phyloP scores from a whole-genome alignment of 148 eudicot genomes.

The Rhododendron mucronatum region DNA sequence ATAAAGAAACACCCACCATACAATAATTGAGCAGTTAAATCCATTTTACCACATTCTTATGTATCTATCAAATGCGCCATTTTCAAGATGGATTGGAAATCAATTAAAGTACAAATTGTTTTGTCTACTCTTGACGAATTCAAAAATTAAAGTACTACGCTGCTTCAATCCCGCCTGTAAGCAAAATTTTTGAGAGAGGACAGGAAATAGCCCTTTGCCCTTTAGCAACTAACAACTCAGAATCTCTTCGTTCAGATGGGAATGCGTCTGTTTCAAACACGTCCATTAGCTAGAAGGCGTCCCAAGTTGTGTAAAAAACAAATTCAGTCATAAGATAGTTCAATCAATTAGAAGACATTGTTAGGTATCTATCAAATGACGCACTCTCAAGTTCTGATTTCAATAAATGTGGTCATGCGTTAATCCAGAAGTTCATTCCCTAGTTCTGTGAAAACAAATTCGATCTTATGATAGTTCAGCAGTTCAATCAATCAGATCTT shows the following conservation, averaged over 20 bases:
- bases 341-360: neutral
- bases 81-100: neutral
- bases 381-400: neutral
- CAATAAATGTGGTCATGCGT: neutral
- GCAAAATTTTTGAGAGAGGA: neutral
- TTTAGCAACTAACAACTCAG: too few relatives aligned
- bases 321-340: neutral
- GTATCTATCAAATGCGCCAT: neutral
- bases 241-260: too few relatives aligned
- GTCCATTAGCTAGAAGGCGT: neutral
- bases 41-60: neutral
- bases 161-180: neutral
- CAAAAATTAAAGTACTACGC: neutral
- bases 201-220: too few relatives aligned
- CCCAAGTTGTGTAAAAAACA: neutral
- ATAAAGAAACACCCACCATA: neutral
- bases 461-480: neutral
- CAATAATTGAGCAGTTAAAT: neutral
- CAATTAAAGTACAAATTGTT: neutral
- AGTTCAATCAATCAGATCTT: neutral
- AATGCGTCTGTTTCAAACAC: too few relatives aligned
- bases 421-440: too few relatives aligned
- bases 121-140: neutral
- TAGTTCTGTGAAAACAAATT: too few relatives aligned
- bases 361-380: neutral